Base-by-base conservation (phyloP, 768 basidiomycete genomes). In the Wakefieldia striispora region DNA sequence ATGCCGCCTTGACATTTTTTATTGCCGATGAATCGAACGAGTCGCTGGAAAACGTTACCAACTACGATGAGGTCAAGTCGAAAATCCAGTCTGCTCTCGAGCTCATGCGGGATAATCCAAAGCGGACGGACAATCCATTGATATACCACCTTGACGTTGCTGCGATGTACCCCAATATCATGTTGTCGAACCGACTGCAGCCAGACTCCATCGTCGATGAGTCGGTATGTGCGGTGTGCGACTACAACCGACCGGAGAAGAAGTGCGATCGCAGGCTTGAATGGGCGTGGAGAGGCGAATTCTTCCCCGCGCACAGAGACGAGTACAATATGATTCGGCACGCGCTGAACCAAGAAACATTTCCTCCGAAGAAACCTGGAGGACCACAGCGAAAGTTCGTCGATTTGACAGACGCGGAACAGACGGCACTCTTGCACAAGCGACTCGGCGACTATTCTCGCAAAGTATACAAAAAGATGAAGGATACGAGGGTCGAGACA, bases 81-180 rank as follows among this genome's bases (percentile, higher is more conserved):
- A 72, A 86, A 52, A 97, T 99, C 49, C 78, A 78, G 53, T 64
- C 74, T 0, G 83, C 86, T 40, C 83, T 99, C 24, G 93, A 95
- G 64, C 65, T 83, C 55, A 87, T 98, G 77, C 91, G 92, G 23
- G 94, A 98, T 71, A 83, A 88, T 51, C 95, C 97, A 0, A 80
- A 84, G 46, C 90, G 95, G 13, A 75, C 76, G 37, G 95, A 98
- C 72, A 89, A 84, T 12, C 97, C 97, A 0, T 82, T 98, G 55
- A 98, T 99, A 63, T 99, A 99, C 70, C 97, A 99, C 69, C 71
- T 98, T 61, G 97, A 99, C 62, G 97, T 99, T 54, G 97, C 97
- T 3, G 97, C 97, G 55, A 99, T 99, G 97, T 98, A 99, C 67
- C 97, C 97, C 49, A 99, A 98, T 70, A 98, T 99, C 81, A 99